A percentile compares a stretch with the other conserved stretches of the same genome.
These are phyloP conservation scores for Starmerella apis DNA, from an alignment of 805 yeast genomes.

Conservation along the genomic window DNA sequence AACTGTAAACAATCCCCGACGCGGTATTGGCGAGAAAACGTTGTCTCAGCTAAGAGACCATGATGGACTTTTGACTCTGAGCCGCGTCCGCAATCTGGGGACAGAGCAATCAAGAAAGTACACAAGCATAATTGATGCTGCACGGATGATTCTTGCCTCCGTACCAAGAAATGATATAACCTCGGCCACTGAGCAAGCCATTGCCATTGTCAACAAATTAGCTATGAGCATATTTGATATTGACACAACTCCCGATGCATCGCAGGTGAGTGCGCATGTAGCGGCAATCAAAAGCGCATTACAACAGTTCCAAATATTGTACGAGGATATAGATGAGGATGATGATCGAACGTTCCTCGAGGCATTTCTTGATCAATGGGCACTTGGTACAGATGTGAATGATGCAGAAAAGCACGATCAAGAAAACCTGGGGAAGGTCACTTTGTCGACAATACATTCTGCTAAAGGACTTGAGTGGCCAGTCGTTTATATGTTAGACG, in stretches of 20 bases:
- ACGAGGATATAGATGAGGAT: not conserved
- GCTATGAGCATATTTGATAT: not conserved
- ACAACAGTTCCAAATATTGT: not conserved
- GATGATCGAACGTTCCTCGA: conserved; percentile 8
- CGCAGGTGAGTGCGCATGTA: not conserved
- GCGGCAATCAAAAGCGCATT: not conserved
- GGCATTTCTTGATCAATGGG: conserved; percentile 19
- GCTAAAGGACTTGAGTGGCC: conserved; percentile 97
- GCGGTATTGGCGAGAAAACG: conserved; percentile 57
- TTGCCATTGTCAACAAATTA: not conserved
- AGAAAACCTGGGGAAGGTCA: conserved; percentile 28
- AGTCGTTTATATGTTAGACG: conserved; percentile 68
- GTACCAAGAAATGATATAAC: not conserved
- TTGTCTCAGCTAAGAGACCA: conserved; percentile 31
- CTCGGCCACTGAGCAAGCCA: not conserved
- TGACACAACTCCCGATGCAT: not conserved
- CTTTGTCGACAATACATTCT: conserved; percentile 77
- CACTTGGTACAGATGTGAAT: conserved; percentile 21
- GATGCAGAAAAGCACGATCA: not conserved
- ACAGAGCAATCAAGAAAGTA: not conserved
- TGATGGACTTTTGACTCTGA: not conserved
- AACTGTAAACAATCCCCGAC: conserved; percentile 48
- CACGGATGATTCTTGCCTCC: not conserved
- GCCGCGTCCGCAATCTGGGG: not conserved
- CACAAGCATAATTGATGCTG: not conserved